phyloP scores from a whole-genome alignment of 768 basidiomycete genomes.

The Crepidotus variabilis region DNA sequence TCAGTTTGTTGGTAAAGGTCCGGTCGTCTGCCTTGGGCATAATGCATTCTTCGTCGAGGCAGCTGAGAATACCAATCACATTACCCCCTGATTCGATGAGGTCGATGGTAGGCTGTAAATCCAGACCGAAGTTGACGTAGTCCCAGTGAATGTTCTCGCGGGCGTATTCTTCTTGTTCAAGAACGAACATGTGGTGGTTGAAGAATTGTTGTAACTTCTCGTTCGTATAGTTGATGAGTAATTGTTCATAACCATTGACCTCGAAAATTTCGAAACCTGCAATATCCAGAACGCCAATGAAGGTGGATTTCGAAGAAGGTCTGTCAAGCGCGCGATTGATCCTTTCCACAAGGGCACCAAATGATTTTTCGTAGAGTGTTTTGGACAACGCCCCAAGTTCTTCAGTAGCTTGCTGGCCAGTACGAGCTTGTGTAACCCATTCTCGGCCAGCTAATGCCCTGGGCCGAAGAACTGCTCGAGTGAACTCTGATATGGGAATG shows the following conservation, averaged over 20 bases:
- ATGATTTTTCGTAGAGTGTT: slow-evolving; percentile 95
- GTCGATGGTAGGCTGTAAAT: slow-evolving; percentile 97
- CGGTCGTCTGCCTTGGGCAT: slow-evolving; percentile 98
- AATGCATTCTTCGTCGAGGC: slow-evolving; percentile 97
- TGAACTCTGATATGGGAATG: slow-evolving; percentile 83
- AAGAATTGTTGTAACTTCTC: slow-evolving; percentile 98
- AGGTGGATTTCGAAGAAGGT: slow-evolving; percentile 86
- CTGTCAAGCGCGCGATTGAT: slow-evolving; percentile 94
- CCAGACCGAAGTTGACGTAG: slow-evolving; percentile 96
- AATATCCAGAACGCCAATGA: slow-evolving; percentile 98
- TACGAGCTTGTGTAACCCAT: slow-evolving; percentile 94
- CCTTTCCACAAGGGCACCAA: slow-evolving; percentile 89
- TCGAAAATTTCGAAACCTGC: slow-evolving; percentile 99
- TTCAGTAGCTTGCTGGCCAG: slow-evolving; percentile 86
- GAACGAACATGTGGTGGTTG: slow-evolving; percentile 99
- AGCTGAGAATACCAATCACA: slow-evolving; percentile 85
- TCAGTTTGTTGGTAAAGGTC: slow-evolving; percentile 92
- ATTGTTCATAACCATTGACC: slow-evolving; percentile 92
- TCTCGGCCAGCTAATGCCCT: slow-evolving; percentile 92
- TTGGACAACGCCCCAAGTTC: slow-evolving; percentile 91
- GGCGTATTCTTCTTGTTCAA: slow-evolving; percentile 98
- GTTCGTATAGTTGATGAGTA: slow-evolving; percentile 98
- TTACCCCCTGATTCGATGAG: slow-evolving; percentile 86
- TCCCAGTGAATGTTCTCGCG: slow-evolving; percentile 97
- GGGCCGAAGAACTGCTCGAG: slow-evolving; percentile 82